Evolutionary conservation across 2,329 filamentous ascomycete species (phyloP).

Genomic region (Fusarium metavorans): DNA sequence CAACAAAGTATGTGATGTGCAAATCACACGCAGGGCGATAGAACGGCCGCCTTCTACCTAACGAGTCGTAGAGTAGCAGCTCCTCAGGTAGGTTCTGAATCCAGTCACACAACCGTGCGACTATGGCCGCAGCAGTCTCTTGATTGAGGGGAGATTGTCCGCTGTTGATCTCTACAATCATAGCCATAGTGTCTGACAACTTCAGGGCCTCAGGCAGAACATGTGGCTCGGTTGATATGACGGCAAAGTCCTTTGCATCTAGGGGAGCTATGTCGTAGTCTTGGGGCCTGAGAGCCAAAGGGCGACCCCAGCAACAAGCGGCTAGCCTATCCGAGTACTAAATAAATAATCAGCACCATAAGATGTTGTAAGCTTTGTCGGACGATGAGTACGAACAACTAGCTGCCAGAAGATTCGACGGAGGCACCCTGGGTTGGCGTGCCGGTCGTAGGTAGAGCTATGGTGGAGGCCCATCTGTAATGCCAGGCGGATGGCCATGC

Average conservation of each 20-base stretch:
- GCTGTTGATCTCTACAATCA: not conserved
- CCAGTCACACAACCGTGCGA: slow-evolving; percentile 1
- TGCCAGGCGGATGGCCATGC: slow-evolving; percentile 11
- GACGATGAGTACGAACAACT: not conserved
- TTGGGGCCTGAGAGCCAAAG: not conserved
- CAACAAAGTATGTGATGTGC: slow-evolving; percentile 3
- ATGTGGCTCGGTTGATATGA: not conserved
- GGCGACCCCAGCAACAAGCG: slow-evolving; percentile 11
- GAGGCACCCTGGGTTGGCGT: not conserved
- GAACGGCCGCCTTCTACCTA: not conserved
- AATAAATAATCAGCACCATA: not conserved
- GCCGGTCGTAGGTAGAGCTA: not conserved
- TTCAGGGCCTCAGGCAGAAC: not conserved
- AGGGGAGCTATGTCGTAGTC: not conserved
- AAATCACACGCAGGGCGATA: not conserved
- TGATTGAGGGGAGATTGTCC: not conserved
- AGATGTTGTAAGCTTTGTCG: not conserved
- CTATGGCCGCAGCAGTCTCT: not conserved
- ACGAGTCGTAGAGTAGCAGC: not conserved
- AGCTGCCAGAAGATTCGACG: slow-evolving; percentile 15
- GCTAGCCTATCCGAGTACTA: slow-evolving; percentile 2
- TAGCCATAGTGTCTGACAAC: not conserved
- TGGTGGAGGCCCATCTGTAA: slow-evolving; percentile 10
- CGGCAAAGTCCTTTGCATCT: not conserved
- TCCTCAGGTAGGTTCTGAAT: not conserved